Evolutionary conservation across 805 yeast species (phyloP).

Genomic region (Metschnikowia sp.): DNA sequence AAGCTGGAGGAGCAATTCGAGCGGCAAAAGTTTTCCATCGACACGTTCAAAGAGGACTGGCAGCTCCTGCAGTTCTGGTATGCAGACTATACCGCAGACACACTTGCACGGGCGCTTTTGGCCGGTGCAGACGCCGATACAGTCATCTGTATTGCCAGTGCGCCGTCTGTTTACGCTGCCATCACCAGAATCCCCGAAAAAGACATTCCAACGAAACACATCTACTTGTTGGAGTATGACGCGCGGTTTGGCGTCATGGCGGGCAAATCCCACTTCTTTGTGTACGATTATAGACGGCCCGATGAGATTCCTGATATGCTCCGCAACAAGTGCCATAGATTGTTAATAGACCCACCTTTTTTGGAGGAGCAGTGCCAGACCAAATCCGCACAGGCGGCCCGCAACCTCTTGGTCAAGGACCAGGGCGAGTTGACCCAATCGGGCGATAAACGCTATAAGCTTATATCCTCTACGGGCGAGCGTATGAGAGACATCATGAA

Average conservation of each 20-base stretch:
- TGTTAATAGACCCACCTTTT: constrained; percentile 87
- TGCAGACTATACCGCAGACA: constrained; percentile 65
- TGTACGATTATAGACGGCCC: constrained; percentile 76
- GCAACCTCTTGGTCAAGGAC: constrained; percentile 48
- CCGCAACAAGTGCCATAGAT: constrained; percentile 61
- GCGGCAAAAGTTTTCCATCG: constrained; percentile 52
- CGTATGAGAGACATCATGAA: constrained; percentile 68
- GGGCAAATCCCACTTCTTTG: constrained; percentile 61
- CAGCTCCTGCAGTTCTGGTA: constrained; percentile 93
- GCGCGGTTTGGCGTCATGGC: constrained; percentile 71
- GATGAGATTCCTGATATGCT: constrained; percentile 53
- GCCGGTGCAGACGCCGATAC: constrained; percentile 75
- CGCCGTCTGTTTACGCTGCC: constrained; percentile 91
- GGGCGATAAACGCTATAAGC: constrained; percentile 44
- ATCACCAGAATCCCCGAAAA: constrained; percentile 50
- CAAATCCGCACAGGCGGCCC: constrained; percentile 54
- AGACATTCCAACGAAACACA: constrained; percentile 60
- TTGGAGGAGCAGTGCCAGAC: constrained; percentile 78
- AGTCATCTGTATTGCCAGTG: constrained; percentile 73
- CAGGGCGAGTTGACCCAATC: constrained; percentile 31
- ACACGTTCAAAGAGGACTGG: constrained; percentile 87
- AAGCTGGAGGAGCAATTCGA: constrained; percentile 57
- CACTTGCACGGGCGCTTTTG: constrained; percentile 64
- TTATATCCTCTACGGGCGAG: constrained; percentile 86
- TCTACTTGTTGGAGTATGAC: constrained; percentile 78